Base-by-base conservation (phyloP, 768 basidiomycete species). In the Scleroderma citrinum region DNA sequence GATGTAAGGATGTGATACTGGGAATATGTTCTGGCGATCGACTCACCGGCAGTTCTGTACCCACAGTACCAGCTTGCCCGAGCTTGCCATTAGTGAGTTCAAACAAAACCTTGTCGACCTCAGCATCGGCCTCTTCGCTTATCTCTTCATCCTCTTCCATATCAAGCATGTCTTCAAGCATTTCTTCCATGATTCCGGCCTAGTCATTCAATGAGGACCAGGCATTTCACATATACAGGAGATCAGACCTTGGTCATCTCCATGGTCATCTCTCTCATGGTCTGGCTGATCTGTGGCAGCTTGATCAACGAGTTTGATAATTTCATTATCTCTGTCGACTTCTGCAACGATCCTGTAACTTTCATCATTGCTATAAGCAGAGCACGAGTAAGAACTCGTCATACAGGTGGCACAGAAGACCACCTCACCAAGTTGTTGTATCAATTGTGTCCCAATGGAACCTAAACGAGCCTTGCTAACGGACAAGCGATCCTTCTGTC, bases 301-400 rank as follows among this genome's bases (percentile, higher is more conserved):
- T 84, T 93, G 56, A 98, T 74, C 41, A 98, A 77, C 23, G 85
- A 72, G 70, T 95, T 98, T n/a, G 93, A 94, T 36, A 94, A 76
- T 70, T 88, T 98, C 94, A 99, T 98, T 53, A 98, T 97, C 66
- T 98, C 94, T 1, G 95, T 93, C 7, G 93, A 96, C 68, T 93
- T 96, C 70, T 97, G 95, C 53, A 99, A 73, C 6, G 94, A 82
- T n/a, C 96, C 96, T 8, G 96, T 97, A 35, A 98, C 91, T 72
- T 98, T 99, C 54, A 85, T 69, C 86, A 97, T 88, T 0, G 96
- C 96, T 98, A 56, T 24, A 31, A 32, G 36, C 16, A 44, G 26
- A 37, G 51, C 43, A 44, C 43, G 24, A 44, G 40, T 21, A 21
- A 53, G 34, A 50, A 29, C 14, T 23, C 12, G 11, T 30, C 10